Base-by-base conservation (phyloP, 2,329 filamentous ascomycete species). In the Emmonsiellopsis sp. region DNA sequence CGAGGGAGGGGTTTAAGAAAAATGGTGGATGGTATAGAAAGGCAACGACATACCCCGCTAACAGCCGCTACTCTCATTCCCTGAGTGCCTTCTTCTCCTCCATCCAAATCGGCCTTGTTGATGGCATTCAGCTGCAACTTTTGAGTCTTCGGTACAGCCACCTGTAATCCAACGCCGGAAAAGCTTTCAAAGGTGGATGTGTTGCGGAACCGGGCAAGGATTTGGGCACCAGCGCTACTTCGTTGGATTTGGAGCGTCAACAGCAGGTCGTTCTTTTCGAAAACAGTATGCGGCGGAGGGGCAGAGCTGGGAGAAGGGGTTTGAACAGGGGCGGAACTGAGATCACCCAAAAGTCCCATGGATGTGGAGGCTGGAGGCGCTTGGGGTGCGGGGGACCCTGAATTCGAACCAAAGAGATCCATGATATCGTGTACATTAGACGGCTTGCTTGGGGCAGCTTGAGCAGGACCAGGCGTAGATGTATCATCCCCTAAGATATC, bases 61-160 rank as follows among this genome's bases (percentile, higher is more conserved):
- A 88, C 85, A 57, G 88, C 85, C 55, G 82, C 82, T 56, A 98
- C 83, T 65, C 88, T 86, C 88, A 98, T 95, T 63, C 84, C 79
- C 73, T 97, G 93, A 56, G 86, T 90, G 13, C 90, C 92, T 66
- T 95, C 90, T 42, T 85, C 82, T 11, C 88, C 88, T 6, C 84
- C 82, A 10, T 77, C 82, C 43, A 98, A 68, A 34, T 94, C 88
- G 4, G 84, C 74, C 59, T 82, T 88, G 60, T 88, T 95, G 60
- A 98, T 95, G 55, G 86, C 88, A 68, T 94, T 86, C 59, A 98
- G 74, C 67, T 96, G 90, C 63, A 98, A 73, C 68, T 93, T 95
- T 72, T 98, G 93, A 44, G 87, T 89, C 73, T 97, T 98, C 7
- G 93, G 93, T 52, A 98, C 93, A 0, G 93, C 93, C 43, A 92